Percentiles rank a stretch among this genome's conserved stretches.
These are phyloP conservation scores for Glutinoglossum americanum DNA, from an alignment of 495 filamentous ascomycete genomes.

Conservation along the genomic window DNA sequence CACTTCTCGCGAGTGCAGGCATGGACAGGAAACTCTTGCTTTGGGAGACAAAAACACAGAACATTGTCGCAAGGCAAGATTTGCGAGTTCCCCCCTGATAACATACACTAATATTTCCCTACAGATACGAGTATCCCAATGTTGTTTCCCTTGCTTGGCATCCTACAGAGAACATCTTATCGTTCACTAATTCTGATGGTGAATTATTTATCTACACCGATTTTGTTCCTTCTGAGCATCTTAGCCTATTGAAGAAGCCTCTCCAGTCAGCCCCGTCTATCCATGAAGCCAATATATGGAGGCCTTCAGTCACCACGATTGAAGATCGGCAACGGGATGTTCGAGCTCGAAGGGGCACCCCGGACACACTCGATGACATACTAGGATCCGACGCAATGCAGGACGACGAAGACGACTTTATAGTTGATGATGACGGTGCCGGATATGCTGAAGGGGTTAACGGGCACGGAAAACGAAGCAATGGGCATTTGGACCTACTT, in stretches of 20 bases:
- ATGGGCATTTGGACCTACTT: slow-evolving; percentile 27
- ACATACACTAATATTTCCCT: not conserved
- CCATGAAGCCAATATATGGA: slow-evolving; percentile 35
- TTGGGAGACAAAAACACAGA: slow-evolving; percentile 81
- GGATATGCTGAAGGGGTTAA: slow-evolving; percentile 56
- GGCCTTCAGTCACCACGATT: slow-evolving; percentile 10
- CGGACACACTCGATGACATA: slow-evolving; percentile 38
- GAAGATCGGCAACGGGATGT: slow-evolving; percentile 11
- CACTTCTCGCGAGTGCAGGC: slow-evolving; percentile 60
- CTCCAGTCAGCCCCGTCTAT: slow-evolving; percentile 69
- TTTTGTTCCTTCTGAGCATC: slow-evolving; percentile 48
- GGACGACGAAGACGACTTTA: slow-evolving; percentile 52
- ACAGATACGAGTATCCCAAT: slow-evolving; percentile 48
- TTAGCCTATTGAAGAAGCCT: slow-evolving; percentile 32
- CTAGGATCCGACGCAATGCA: slow-evolving; percentile 18
- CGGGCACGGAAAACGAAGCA: slow-evolving; percentile 34
- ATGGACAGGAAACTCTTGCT: slow-evolving; percentile 65
- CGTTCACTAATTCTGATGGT: slow-evolving; percentile 77
- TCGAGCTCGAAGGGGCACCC: slow-evolving; percentile 21
- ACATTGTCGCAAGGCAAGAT: slow-evolving; percentile 30
- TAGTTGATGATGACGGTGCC: slow-evolving; percentile 88
- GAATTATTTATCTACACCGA: slow-evolving; percentile 74
- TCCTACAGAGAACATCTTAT: slow-evolving; percentile 64
- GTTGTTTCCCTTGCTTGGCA: slow-evolving; percentile 83
- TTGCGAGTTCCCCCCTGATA: not conserved